Base-by-base conservation (phyloP, 2,329 filamentous ascomycete species). In the Esteya vermicola region DNA sequence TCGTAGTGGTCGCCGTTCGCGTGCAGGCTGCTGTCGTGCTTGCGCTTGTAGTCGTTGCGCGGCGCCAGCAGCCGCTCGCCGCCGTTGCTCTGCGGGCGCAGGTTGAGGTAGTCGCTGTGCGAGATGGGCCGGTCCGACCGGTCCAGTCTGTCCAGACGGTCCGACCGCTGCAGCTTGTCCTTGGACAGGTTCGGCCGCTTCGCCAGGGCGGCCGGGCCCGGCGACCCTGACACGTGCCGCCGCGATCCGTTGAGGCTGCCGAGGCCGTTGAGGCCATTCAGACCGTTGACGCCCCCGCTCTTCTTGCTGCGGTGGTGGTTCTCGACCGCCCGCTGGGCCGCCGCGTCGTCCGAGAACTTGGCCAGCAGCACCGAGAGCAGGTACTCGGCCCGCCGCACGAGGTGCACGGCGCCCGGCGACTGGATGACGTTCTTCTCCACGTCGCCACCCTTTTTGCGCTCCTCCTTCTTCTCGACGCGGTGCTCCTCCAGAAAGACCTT, bases 401-500 rank as follows among this genome's bases (percentile, higher is more conserved):
- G 76, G 56, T 98, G 91, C 22, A 98, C 91, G 19, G 91, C 89
- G n/a, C 91, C 91, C 4, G 91, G 91, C 3, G 89, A 93, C 53
- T 93, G 93, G 27, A 84, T 83, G 45, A 80, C 78, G 52, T 85
- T 86, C 42, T 80, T n/a, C n/a, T n/a, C n/a, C n/a, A n/a, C n/a
- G n/a, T n/a, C 81, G 16, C 85, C 80, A 14, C 65, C 75, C 52
- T 85, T 85, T 52, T 69, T 82, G 27, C 91, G 81, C 58, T 95
- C 86, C 52, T 91, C 88, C 57, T 96, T 96, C 63, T 93, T 91
- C 57, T 93, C 91, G 16, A 96, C 89, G n/a, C 89, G 82, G 57
- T 96, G 88, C 58, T 98, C 93, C 56, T 98, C 91, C 2, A 98
- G 64, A 63, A 93, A 98, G 56, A 96, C 84, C 54, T 95, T 96